phyloP scores from a whole-genome alignment of 2,329 filamentous ascomycete species.

The Paraconiothyrium sp. region DNA sequence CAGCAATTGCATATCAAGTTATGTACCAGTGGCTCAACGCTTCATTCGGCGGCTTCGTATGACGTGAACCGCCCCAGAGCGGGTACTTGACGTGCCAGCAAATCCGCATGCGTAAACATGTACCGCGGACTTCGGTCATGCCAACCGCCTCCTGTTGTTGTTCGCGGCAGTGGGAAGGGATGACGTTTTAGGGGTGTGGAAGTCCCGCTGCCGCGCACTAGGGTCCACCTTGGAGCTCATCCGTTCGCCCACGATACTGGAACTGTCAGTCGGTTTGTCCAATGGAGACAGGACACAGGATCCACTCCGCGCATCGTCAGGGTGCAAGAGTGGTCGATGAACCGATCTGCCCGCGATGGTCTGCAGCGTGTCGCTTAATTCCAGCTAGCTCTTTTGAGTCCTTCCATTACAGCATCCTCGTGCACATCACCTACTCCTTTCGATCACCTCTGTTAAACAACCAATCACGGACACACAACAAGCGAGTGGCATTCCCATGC shows the following conservation, averaged over 20 bases:
- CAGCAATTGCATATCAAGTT: not conserved
- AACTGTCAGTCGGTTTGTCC: not conserved
- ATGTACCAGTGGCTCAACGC: conserved; percentile 1
- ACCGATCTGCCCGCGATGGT: conserved; percentile 6
- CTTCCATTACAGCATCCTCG: conserved; percentile 18
- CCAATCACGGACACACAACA: not conserved
- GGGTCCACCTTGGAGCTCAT: not conserved
- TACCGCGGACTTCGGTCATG: not conserved
- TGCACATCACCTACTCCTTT: conserved; percentile 10
- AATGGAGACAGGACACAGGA: not conserved
- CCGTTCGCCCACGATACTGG: not conserved
- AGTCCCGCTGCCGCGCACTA: conserved; percentile 10
- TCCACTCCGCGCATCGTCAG: not conserved
- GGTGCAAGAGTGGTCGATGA: not conserved
- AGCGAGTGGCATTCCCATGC: not conserved
- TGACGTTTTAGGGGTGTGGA: conserved; percentile 7
- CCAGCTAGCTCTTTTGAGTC: not conserved
- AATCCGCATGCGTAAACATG: not conserved
- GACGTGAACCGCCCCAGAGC: not conserved
- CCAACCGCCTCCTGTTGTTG: not conserved
- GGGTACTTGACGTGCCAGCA: conserved; percentile 4
- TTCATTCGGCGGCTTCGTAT: not conserved
- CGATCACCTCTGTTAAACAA: not conserved
- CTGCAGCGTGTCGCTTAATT: conserved; percentile 4
- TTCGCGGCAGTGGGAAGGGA: conserved; percentile 5